Evolutionary conservation across 306 rosid genomes (phyloP).

Genomic region (Casuarina glauca): DNA sequence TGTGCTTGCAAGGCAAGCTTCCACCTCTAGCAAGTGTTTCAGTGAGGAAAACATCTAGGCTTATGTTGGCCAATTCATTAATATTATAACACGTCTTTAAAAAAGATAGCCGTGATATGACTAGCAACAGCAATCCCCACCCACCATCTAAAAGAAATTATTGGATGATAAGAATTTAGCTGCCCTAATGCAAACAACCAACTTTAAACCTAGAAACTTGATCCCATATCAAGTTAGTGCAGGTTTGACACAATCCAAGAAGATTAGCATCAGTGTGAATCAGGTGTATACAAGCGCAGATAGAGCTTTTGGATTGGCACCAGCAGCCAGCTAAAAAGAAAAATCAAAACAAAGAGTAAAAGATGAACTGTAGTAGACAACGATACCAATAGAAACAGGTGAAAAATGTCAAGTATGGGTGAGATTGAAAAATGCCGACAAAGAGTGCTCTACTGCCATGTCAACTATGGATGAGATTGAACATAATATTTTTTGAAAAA

Average conservation of each 20-base stretch:
- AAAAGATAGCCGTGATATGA: conserved; percentile 17
- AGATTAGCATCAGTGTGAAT: background rate
- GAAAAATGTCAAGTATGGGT: background rate
- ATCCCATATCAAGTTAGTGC: background rate
- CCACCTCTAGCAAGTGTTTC: background rate
- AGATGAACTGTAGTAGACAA: background rate
- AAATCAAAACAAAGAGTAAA: background rate
- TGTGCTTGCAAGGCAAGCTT: conserved; percentile 7
- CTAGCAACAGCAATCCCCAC: conserved; percentile 5
- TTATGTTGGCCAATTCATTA: background rate
- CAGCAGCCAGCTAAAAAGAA: background rate
- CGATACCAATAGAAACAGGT: background rate
- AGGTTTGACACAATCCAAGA: background rate
- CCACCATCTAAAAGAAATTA: conserved; percentile 29
- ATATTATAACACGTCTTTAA: background rate
- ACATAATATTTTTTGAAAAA: background rate
- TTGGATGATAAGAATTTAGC: conserved; percentile 4
- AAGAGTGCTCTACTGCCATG: too few relatives aligned
- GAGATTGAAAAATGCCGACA: too few relatives aligned
- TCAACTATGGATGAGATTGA: background rate
- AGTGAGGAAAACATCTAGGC: background rate
- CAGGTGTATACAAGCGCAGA: background rate
- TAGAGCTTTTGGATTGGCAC: background rate
- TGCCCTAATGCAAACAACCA: background rate
- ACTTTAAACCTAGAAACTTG: background rate